Evolutionary conservation across 1,284 basidiomycete species (phyloP), one percentile per base, ranked within the genome.

Genomic region (Ceratobasidium sp.): DNA sequence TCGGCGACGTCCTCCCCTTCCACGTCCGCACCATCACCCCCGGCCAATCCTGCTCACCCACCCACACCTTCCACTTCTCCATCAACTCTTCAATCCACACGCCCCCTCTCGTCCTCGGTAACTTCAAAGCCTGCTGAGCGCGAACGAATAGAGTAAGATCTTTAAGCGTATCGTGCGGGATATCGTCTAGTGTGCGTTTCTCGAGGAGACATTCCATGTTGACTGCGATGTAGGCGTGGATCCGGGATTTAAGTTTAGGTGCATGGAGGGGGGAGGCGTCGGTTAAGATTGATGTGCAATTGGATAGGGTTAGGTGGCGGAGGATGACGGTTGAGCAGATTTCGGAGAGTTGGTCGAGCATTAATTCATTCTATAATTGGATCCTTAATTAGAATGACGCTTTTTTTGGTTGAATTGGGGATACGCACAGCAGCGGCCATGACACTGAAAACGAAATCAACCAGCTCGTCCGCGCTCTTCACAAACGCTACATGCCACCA

Each of bases 171-270:
- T 88, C 86, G 27, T 85, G 81, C 2, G 92, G 86, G 60, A 98
- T 83, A 78, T 93, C 93, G 63, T 93, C 89, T 27, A 99, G 87
- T 79, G 96, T 88, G 4, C 89, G 89, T 36, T 86, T 87, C 81
- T 98, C 96, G 27, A 99, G 88, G 71, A 98, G 87, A 0, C 92
- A 91, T 82, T 99, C 98, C 85, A 98, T 87, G 80, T 95, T 96
- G 75, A 89, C 88, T 1, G 89, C 85, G 78, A 97, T 91, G 82
- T 97, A 99, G 53, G 88, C 88, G 81, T 97, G 93, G 19, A 97
- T 86, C 62, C 91, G 89, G 27, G 89, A 86, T 36, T 91, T 88
- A 69, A 99, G 89, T 4, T 89, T 87, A 19, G 84, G 81, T 0
- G 93, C 93, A 78, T 96, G 87, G 83, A 91, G 93, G 81, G 94